Conservation (phyloP, 345 rosid species). For the Isatis tinctoria region DNA sequence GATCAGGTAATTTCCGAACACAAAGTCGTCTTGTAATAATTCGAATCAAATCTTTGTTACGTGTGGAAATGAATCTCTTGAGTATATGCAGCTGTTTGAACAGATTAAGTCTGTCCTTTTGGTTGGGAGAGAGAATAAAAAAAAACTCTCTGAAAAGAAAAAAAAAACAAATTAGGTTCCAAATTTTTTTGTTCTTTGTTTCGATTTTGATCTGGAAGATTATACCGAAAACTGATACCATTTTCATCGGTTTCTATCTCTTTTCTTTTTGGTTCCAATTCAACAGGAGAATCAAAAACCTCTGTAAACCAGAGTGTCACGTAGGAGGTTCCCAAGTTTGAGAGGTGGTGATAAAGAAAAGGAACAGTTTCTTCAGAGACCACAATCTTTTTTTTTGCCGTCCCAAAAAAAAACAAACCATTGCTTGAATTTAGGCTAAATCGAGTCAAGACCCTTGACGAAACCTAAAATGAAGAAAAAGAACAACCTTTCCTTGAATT, state of each 20-base stretch:
- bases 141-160: conserved; percentile 3
- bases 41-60: background rate
- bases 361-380: conserved; percentile 32
- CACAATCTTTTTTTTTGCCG: background rate
- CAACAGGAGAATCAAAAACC: conserved; percentile 36
- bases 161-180: conserved; percentile 26
- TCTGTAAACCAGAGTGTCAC: conserved; percentile 31
- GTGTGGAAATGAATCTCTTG: background rate
- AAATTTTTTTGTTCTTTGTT: background rate
- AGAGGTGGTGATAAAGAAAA: conserved; percentile 31
- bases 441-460: conserved; percentile 1
- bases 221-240: conserved; percentile 32
- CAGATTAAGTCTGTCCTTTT: background rate
- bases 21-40: background rate
- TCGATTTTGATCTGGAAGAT: conserved; percentile 2
- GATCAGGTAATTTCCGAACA: conserved; percentile 59
- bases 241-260: conserved; percentile 28
- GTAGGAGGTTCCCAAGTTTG: conserved; percentile 35
- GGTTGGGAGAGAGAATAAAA: conserved; percentile 15
- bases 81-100: conserved; percentile 26
- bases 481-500: no score
- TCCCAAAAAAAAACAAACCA: background rate
- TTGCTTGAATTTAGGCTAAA: background rate
- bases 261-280: conserved; percentile 24
- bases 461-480: background rate